phyloP scores from a whole-genome alignment of 2,329 filamentous ascomycete species.

The Aspergillus clavatus region DNA sequence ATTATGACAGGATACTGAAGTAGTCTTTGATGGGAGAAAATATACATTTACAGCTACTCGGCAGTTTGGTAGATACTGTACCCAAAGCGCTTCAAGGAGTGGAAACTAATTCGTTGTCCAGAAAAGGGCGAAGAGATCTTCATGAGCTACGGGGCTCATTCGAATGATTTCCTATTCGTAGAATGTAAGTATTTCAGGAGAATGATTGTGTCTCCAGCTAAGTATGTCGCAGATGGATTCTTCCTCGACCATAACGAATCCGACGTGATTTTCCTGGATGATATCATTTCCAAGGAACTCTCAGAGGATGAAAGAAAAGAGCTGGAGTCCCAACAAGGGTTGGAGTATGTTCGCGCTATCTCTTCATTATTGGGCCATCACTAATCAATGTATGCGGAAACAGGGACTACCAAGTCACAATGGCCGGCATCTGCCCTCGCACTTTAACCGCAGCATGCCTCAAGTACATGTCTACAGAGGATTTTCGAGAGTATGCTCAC shows the following conservation, averaged over 20 bases:
- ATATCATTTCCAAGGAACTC: constrained; percentile 28
- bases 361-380: background rate
- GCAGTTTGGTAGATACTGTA: constrained; percentile 20
- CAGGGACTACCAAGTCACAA: constrained; percentile 29
- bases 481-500: constrained; percentile 27
- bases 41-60: constrained; percentile 26
- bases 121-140: constrained; percentile 35
- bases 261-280: constrained; percentile 33
- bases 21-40: constrained; percentile 20
- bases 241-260: constrained; percentile 30
- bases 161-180: constrained; percentile 33
- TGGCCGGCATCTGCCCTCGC: constrained; percentile 22
- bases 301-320: constrained; percentile 18
- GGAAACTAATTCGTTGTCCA: constrained; percentile 8
- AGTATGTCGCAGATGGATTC: constrained; percentile 34
- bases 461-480: constrained; percentile 24
- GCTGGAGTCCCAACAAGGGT: constrained; percentile 18
- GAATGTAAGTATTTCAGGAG: constrained; percentile 28
- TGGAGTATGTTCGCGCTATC: constrained; percentile 20
- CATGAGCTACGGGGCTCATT: constrained; percentile 37
- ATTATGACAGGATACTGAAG: constrained; percentile 22
- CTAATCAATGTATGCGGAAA: background rate
- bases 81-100: background rate
- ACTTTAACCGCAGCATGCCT: constrained; percentile 29
- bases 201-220: background rate